phyloP scores from a whole-genome alignment of 139 green algal species.

The Protoeuglena noctilucae region DNA sequence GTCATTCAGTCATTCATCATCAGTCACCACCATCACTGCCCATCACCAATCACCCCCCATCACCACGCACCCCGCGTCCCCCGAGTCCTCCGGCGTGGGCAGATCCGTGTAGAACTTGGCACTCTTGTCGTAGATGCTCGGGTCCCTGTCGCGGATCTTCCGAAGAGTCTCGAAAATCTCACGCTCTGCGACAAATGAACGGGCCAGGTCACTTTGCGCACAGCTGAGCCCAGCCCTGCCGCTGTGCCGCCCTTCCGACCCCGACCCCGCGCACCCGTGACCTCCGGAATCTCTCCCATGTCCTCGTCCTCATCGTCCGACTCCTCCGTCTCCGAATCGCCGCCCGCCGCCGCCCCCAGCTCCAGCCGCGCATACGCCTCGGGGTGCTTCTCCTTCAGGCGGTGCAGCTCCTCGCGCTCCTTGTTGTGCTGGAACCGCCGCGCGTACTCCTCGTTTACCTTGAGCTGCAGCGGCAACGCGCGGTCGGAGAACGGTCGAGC shows the following conservation, averaged over 20 bases:
- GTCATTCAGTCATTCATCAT: no score
- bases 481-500: no score
- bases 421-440: slow-evolving; percentile 70
- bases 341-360: neutral
- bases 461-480: slow-evolving; percentile 16
- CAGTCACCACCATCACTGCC: no score
- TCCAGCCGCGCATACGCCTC: slow-evolving; percentile 7
- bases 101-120: slow-evolving; percentile 38
- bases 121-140: slow-evolving; percentile 45
- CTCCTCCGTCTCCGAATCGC: neutral
- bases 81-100: slow-evolving; percentile 18
- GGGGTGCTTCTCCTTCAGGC: slow-evolving; percentile 58
- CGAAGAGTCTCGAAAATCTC: no score
- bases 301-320: slow-evolving; percentile 1
- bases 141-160: slow-evolving; percentile 43
- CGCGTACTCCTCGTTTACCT: slow-evolving; percentile 52
- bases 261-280: no score
- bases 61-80: no score
- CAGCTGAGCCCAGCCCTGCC: no score
- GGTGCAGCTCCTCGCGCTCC: slow-evolving; percentile 54
- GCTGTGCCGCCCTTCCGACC: no score
- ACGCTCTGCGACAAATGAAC: no score
- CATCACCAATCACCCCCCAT: no score
- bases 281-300: neutral
- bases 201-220: no score